phyloP scores from a whole-genome alignment of 495 filamentous ascomycete genomes.

The Corynascus novoguineensis region DNA sequence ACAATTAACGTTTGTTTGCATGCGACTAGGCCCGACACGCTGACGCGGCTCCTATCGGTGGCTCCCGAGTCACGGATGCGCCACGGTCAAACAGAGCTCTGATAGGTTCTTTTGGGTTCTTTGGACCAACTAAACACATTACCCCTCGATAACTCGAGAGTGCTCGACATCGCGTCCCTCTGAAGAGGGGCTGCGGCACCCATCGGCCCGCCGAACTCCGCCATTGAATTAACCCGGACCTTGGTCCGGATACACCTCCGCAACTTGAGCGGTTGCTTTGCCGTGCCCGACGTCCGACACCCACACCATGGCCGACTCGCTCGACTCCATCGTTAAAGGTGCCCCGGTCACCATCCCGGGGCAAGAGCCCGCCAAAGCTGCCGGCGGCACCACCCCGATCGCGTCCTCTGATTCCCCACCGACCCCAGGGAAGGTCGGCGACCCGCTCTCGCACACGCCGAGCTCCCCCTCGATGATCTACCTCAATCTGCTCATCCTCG shows the following conservation, averaged over 20 bases:
- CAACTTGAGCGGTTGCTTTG: background rate
- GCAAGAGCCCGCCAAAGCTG: slow-evolving; percentile 28
- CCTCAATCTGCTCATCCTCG: slow-evolving; percentile 93
- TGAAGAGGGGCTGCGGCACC: slow-evolving; percentile 8
- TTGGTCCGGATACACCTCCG: too few relatives aligned
- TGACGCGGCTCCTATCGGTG: slow-evolving; percentile 7
- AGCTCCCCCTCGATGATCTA: slow-evolving; percentile 95
- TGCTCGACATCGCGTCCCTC: background rate
- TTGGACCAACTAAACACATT: too few relatives aligned
- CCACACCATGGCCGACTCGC: slow-evolving; percentile 46
- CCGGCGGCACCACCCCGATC: slow-evolving; percentile 37
- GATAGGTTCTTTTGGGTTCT: too few relatives aligned
- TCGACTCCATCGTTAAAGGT: slow-evolving; percentile 88
- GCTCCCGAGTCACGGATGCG: background rate
- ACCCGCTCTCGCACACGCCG: slow-evolving; percentile 76
- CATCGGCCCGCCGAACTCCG: background rate
- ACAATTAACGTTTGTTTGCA: background rate
- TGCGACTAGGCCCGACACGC: background rate
- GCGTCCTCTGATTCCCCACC: slow-evolving; percentile 30
- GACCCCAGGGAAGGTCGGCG: slow-evolving; percentile 46
- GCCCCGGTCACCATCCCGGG: slow-evolving; percentile 45
- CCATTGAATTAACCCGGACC: too few relatives aligned
- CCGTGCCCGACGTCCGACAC: background rate
- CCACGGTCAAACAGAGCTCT: too few relatives aligned
- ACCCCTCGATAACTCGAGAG: too few relatives aligned